Base-by-base conservation (phyloP, 495 filamentous ascomycete genomes). In the Endocarpon pusillum region DNA sequence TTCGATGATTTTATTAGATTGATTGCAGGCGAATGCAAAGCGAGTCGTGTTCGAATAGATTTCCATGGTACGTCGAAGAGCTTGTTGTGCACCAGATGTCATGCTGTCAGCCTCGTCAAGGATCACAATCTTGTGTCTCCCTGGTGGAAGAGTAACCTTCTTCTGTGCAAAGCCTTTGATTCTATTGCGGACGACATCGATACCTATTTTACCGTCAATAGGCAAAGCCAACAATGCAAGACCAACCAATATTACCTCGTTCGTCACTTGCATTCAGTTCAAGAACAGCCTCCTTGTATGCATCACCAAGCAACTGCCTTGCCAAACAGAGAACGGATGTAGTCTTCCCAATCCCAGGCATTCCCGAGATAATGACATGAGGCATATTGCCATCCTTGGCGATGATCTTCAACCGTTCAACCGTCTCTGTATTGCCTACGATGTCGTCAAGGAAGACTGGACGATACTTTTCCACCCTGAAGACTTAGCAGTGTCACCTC, bases 121-220 rank as follows among this genome's bases (percentile, higher is more conserved):
- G 40, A 99, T 96, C 9, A 99, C 81, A 17, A 99, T 55, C 58
- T 99, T 99, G 48, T 99, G 89, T 29, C 85, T 70, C 17, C 89
- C 89, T 1, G 68, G 60, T 1, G 89, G 89, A 12, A 99, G 64
- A 0, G 87, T 99, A 41, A 99, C 89, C 56, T 99, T 99, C 58
- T 99, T 99, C 55, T 99, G 89, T 2, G 89, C 89, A 51, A 99
- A 99, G 26, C 82, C 84, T 57, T 99, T 99, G 55, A 99, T 99
- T 28, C 91, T 71, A 45, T 93, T 93, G n/a, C 89, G 77, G 21
- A 99, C 89, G 16, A 99, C 89, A 48, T 99, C 89, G 56, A 99
- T 99, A 46, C 80, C 75, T 79, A 36, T 23, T 29, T n/a, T n/a
- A n/a, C n/a, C n/a, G 17, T 19, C 5, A 28, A 36, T 18, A 3